Base-by-base conservation (phyloP, 345 rosid genomes). In the Sisymbrium irio region DNA sequence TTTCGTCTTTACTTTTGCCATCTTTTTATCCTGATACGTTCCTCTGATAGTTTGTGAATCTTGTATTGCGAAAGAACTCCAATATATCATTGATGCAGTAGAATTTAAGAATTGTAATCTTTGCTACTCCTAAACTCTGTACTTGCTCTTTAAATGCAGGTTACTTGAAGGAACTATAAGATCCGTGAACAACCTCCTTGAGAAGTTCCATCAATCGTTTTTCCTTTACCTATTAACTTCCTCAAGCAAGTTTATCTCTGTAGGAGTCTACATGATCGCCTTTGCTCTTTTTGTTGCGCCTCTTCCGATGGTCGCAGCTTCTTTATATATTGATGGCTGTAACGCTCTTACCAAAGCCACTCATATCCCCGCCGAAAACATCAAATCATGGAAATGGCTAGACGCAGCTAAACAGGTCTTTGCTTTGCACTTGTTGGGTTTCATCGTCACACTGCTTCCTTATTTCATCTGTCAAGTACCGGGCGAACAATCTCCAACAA, bases 191-290 rank as follows among this genome's bases (percentile, higher is more conserved):
- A 95, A 95, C 79, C 97, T 95, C 70, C 94, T 92, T 10, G 98
- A 92, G 86, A 92, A 95, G 84, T 92, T 95, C 81, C 99, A 95
- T 75, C 98, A 95, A 74, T 95, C 99, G 51, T 90, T 90, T 81
- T 95, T 95, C 72, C 86, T 90, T 7, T 95, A 95, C 80, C 85
- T 88, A 10, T 81, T 90, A 76, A 92, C 96, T 74, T 86, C 97
- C 62, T 89, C 99, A 56, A 74, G 86, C 66, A 86, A 87, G 78
- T 95, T 92, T 83, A 89, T 95, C 49, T 95, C 98, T 2, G 94
- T 92, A 25, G 96, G 99, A 75, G 91, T 95, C 45, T 92, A 95
- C 88, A 95, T 95, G 98, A 86, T 95, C 64, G 88, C 96, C 22
- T 92, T 95, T 74, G 96, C 93, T 10, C 90, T 95, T 57, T 89